Evolutionary conservation across 1,284 basidiomycete species (phyloP).

Genomic region (Naganishia liquefaciens): DNA sequence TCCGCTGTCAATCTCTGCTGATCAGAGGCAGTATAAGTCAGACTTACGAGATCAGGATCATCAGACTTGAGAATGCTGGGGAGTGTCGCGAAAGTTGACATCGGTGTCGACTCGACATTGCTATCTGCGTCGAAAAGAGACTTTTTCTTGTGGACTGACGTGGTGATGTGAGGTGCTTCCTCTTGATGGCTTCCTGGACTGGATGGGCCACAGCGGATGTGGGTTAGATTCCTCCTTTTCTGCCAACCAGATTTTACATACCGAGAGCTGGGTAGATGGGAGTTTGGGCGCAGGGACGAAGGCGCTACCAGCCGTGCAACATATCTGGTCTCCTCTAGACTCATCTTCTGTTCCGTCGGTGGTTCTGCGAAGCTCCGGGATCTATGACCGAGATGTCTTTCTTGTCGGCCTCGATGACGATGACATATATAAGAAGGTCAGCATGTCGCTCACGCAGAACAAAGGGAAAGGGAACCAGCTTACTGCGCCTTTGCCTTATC

Average conservation of each 20-base stretch:
- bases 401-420: too few species aligned
- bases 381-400: too few species aligned
- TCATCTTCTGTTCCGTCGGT: too few species aligned
- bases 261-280: neutral
- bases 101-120: neutral
- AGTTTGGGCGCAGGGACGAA: neutral
- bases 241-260: neutral
- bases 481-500: too few species aligned
- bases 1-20: neutral
- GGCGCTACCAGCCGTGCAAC: conserved; percentile 14
- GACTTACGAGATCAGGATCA: conserved; percentile 10
- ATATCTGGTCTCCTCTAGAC: conserved; percentile 6
- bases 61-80: conserved; percentile 4
- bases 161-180: neutral
- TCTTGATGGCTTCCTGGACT: neutral
- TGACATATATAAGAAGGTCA: too few species aligned
- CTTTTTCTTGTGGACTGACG: neutral
- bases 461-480: too few species aligned
- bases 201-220: neutral
- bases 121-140: conserved; percentile 9
- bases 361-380: too few species aligned
- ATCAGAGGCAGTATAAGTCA: too few species aligned
- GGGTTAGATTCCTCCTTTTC: neutral
- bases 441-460: too few species aligned
- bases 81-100: conserved; percentile 9